These are phyloP conservation scores for Durotheca rogersii DNA, from an alignment of 495 filamentous ascomycete genomes.

Conservation along the genomic window DNA sequence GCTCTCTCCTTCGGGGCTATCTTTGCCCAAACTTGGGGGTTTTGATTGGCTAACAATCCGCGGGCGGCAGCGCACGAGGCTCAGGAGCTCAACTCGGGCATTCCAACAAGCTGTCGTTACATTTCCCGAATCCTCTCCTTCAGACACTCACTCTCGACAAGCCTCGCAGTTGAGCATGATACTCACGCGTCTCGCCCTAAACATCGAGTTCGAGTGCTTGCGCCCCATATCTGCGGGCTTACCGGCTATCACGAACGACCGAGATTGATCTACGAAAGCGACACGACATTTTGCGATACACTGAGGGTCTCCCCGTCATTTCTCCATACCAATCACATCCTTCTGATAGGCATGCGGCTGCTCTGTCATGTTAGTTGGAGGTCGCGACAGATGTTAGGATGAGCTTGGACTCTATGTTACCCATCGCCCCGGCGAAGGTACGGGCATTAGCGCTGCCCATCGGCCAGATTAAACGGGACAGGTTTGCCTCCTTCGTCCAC, in stretches of 20 bases:
- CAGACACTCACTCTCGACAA: conserved; percentile 2
- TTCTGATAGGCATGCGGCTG: conserved; percentile 33
- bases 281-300: conserved; percentile 22
- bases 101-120: conserved; percentile 22
- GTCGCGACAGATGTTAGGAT: conserved; percentile 57
- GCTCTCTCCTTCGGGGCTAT: conserved; percentile 17
- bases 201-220: neutral
- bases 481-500: conserved; percentile 76
- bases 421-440: conserved; percentile 84
- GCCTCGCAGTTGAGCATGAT: conserved; percentile 11
- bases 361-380: conserved; percentile 29
- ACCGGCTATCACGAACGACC: no score
- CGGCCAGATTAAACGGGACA: conserved; percentile 77
- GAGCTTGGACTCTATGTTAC: conserved; percentile 82
- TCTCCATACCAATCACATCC: neutral
- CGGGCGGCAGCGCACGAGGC: conserved; percentile 24
- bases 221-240: neutral
- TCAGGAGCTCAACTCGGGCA: conserved; percentile 32
- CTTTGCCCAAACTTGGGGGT: neutral
- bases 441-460: conserved; percentile 80
- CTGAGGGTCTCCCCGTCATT: conserved; percentile 8
- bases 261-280: conserved; percentile 4
- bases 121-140: conserved; percentile 5
- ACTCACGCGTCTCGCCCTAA: neutral
- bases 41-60: conserved; percentile 16